Base-by-base conservation (phyloP, 306 rosid genomes). In the Luffa aegyptiaca region DNA sequence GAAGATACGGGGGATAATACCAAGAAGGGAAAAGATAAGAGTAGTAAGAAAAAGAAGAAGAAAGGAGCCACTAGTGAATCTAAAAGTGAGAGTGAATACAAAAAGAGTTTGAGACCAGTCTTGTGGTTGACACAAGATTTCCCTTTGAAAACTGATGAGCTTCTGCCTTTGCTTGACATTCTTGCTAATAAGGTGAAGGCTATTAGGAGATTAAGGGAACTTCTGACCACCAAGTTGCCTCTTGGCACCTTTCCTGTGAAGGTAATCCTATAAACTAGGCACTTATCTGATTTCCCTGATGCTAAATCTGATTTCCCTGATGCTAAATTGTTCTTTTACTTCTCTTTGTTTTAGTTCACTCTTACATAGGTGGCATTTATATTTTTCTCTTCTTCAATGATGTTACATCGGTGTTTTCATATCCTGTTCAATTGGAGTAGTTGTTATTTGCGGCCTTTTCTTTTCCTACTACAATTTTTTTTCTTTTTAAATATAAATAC, bases 141-240 rank as follows among this genome's bases (percentile, higher is more conserved):
- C 82, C 97, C 98, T 53, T 83, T 95, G 85, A 89, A 91, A 90
- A 91, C 98, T 17, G 96, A 95, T n/a, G 98, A 95, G 84, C 96
- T 95, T 58, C 90, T 95, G 70, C 98, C 98, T 58, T 84, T 95
- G 82, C 96, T 95, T 77, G 98, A 95, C 89, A 92, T 95, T 83
- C 89, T 95, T 81, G 97, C 97, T 49, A 90, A 92, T 81, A 95
- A 95, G 90, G 97, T 95, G 80, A 95, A 95, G 92, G 98, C 98
- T 73, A 85, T 95, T 73, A 82, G 97, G 85, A 87, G 98, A 88
- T 93, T 95, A 35, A 88, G 97, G 83, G 98, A 95, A 85, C 98
- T 95, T 84, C 87, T 95, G 90, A 95, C 98, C 39, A 95, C 97
- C 80, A 95, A 95, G 86, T 88, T 95, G 46, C 98, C 98, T 62